Conservation (phyloP, 768 basidiomycete species). For the Leccinum uliginosum region DNA sequence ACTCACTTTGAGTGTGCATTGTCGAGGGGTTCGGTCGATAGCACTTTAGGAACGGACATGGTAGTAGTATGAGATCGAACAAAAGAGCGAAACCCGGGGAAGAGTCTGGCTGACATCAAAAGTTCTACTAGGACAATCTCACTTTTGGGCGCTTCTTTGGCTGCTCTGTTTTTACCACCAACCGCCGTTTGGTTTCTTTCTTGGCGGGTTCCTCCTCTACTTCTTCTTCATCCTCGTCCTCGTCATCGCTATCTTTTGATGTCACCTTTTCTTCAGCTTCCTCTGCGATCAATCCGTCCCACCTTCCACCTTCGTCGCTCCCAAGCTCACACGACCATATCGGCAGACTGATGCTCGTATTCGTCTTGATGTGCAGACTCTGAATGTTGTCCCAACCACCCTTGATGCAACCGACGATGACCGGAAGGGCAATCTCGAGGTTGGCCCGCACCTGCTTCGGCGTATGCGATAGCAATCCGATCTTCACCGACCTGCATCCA, state of each 20-base stretch:
- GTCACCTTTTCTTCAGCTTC: conserved; percentile 4
- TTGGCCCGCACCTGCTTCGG: conserved; percentile 75
- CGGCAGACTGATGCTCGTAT: conserved; percentile 77
- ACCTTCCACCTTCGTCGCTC: conserved; percentile 33
- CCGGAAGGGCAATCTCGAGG: conserved; percentile 72
- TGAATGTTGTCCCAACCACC: conserved; percentile 91
- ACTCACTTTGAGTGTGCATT: conserved; percentile 56
- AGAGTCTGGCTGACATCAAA: conserved; percentile 5
- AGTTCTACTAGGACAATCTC: not conserved
- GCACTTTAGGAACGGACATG: conserved; percentile 45
- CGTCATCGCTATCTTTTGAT: not conserved
- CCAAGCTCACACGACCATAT: conserved; percentile 85
- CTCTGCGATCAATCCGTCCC: conserved; percentile 24
- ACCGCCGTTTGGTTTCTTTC: conserved; percentile 10
- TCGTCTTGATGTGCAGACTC: conserved; percentile 86
- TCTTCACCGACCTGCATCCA: conserved; percentile 68
- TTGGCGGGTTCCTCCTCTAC: not conserved
- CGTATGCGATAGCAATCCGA: conserved; percentile 70
- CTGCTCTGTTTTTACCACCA: conserved; percentile 8
- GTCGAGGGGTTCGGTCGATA: conserved; percentile 49
- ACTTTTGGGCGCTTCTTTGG: conserved; percentile 15
- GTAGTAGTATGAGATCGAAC: conserved; percentile 1
- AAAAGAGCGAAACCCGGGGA: not conserved
- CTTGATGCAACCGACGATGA: conserved; percentile 62
- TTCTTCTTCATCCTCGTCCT: not conserved